phyloP scores from a whole-genome alignment of 768 basidiomycete genomes.

The Tylopilus balloui region DNA sequence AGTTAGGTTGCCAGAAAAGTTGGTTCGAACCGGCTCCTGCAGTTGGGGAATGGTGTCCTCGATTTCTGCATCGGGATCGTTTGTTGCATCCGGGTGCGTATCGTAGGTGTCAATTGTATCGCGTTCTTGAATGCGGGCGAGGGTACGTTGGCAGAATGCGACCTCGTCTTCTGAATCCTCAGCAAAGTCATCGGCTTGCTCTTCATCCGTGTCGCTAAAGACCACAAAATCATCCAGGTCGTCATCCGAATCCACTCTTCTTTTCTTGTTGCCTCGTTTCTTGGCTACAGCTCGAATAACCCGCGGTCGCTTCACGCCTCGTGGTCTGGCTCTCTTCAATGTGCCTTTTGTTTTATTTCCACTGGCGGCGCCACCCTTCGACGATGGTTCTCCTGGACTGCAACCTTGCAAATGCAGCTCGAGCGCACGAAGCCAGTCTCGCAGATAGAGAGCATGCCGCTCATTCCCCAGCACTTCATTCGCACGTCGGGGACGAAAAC shows the following conservation, averaged over 20 bases:
- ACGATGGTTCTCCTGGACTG: conserved; percentile 3
- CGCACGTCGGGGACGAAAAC: conserved; percentile 71
- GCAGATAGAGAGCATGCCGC: conserved; percentile 59
- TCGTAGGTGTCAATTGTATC: conserved; percentile 2
- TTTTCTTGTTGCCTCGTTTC: conserved; percentile 48
- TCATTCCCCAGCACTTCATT: conserved; percentile 79
- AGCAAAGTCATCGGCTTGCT: conserved; percentile 28
- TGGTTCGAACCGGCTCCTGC: conserved; percentile 11
- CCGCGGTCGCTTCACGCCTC: conserved; percentile 53
- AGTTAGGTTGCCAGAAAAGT: conserved; percentile 51
- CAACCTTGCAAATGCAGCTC: conserved; percentile 44
- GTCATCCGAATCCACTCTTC: conserved; percentile 48
- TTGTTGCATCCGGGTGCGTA: neutral
- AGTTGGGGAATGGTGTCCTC: conserved; percentile 6
- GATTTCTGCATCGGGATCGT: conserved; percentile 1
- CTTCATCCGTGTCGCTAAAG: conserved; percentile 34
- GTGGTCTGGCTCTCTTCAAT: conserved; percentile 24
- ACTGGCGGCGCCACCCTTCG: neutral
- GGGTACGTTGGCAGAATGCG: conserved; percentile 25
- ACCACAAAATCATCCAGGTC: conserved; percentile 59
- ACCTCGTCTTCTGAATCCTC: conserved; percentile 38
- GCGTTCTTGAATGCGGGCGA: conserved; percentile 14
- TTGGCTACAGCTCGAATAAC: conserved; percentile 52
- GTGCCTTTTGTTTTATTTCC: conserved; percentile 19
- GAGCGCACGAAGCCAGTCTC: conserved; percentile 75